These are phyloP conservation scores for Lachnellula willkommii DNA, from an alignment of 2,329 filamentous ascomycete species.

Conservation along the genomic window DNA sequence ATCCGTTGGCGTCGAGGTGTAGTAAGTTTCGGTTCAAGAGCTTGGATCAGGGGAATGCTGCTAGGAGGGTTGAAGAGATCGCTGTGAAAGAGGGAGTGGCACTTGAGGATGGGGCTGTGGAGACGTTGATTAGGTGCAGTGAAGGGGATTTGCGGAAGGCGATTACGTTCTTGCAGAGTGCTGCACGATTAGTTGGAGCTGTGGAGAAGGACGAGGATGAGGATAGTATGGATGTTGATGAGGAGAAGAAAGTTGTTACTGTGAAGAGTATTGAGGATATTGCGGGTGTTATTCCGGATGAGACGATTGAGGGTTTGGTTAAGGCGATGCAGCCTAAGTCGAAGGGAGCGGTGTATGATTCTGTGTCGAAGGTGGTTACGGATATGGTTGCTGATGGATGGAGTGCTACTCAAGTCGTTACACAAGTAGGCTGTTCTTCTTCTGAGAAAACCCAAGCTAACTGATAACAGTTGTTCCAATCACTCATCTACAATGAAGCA, in stretches of 20 bases:
- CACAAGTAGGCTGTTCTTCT: slow-evolving; percentile 53
- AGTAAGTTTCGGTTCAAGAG: slow-evolving; percentile 98
- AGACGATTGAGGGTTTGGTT: slow-evolving; percentile 65
- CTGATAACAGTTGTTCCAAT: slow-evolving; percentile 64
- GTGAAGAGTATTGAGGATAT: slow-evolving; percentile 86
- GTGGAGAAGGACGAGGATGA: slow-evolving; percentile 36
- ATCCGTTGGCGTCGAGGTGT: slow-evolving; percentile 87
- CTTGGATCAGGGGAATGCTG: slow-evolving; percentile 79
- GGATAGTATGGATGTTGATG: slow-evolving; percentile 41
- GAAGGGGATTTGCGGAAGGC: slow-evolving; percentile 95
- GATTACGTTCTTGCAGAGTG: slow-evolving; percentile 93
- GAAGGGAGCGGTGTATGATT: slow-evolving; percentile 60
- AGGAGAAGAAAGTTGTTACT: slow-evolving; percentile 66
- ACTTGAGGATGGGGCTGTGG: slow-evolving; percentile 72
- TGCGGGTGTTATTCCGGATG: slow-evolving; percentile 81
- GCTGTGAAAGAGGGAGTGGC: slow-evolving; percentile 70
- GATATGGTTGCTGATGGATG: slow-evolving; percentile 94
- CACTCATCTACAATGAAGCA: slow-evolving; percentile 75
- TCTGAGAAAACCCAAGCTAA: slow-evolving; percentile 2
- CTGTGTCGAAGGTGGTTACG: slow-evolving; percentile 73
- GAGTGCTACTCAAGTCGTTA: slow-evolving; percentile 85
- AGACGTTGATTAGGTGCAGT: slow-evolving; percentile 78
- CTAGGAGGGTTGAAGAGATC: slow-evolving; percentile 74
- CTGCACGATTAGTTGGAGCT: slow-evolving; percentile 79
- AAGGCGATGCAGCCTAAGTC: slow-evolving; percentile 70